A percentile compares a stretch with the other conserved stretches of the same genome.
Evolutionary conservation across 2,329 filamentous ascomycete genomes (phyloP).

Genomic region (Ceratocystis eucalypticola): DNA sequence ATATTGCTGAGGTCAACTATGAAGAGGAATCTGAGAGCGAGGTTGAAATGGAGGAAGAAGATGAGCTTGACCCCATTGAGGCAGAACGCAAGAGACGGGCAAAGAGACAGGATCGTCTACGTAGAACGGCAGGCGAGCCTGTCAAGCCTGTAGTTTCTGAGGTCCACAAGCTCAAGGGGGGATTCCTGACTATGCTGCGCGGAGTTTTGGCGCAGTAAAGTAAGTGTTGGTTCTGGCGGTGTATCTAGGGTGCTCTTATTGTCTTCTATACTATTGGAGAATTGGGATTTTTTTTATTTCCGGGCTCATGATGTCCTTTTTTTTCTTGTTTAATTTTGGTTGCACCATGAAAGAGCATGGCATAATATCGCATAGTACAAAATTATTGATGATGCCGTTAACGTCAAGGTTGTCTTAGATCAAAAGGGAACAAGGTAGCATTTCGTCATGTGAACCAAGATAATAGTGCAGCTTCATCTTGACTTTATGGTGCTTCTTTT

Average conservation of each 20-base stretch:
- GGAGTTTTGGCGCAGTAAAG: slow-evolving; percentile 60
- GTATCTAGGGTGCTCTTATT: background rate
- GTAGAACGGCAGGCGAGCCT: slow-evolving; percentile 70
- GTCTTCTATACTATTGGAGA: background rate
- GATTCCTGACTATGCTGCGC: slow-evolving; percentile 70
- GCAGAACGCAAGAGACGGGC: slow-evolving; percentile 68
- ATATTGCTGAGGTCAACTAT: slow-evolving; percentile 74
- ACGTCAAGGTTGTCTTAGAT: too few relatives aligned
- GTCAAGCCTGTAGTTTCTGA: slow-evolving; percentile 66
- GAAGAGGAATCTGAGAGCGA: slow-evolving; percentile 42
- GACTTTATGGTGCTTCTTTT: background rate
- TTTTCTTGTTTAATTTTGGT: background rate
- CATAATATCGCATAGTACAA: too few relatives aligned
- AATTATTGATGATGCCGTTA: too few relatives aligned
- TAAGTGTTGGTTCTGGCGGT: background rate
- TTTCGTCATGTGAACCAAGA: too few relatives aligned
- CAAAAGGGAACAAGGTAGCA: too few relatives aligned
- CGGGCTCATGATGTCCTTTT: background rate
- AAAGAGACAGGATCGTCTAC: slow-evolving; percentile 65
- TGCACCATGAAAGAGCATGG: too few relatives aligned
- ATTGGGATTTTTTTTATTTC: background rate
- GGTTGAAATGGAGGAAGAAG: slow-evolving; percentile 56
- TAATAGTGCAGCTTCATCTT: background rate
- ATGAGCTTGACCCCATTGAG: slow-evolving; percentile 74
- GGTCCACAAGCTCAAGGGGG: slow-evolving; percentile 64